Evolutionary conservation across 345 rosid genomes (phyloP).

Genomic region (Psidium friedrichsthalianum): DNA sequence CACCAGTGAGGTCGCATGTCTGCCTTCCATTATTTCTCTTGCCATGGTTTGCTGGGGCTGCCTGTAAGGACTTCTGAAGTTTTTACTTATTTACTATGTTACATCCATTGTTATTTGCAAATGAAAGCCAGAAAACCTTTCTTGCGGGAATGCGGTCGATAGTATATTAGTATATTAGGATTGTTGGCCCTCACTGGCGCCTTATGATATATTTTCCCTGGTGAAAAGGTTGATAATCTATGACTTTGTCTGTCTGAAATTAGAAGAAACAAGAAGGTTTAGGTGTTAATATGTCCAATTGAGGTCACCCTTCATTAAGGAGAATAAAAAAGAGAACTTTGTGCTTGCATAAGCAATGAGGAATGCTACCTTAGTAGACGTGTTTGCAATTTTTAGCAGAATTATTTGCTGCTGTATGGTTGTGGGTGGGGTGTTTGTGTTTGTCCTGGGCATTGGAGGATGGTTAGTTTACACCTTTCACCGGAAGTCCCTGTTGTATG

Average conservation of each 20-base stretch:
- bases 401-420: not conserved
- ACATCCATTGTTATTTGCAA: not conserved
- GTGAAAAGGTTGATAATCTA: not conserved
- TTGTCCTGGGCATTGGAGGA: not conserved
- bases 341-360: not conserved
- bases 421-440: not conserved
- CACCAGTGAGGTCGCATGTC: slow-evolving; percentile 61
- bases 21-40: slow-evolving; percentile 60
- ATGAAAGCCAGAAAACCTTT: not conserved
- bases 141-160: not conserved
- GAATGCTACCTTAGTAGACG: not conserved
- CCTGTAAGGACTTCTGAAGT: slow-evolving; percentile 30
- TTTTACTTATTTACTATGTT: not conserved
- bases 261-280: not conserved
- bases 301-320: not conserved
- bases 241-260: not conserved
- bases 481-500: not conserved
- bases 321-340: not conserved
- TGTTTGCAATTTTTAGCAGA: not conserved
- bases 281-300: not conserved
- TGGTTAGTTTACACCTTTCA: not conserved
- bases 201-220: not conserved
- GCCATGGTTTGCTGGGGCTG: slow-evolving; percentile 72
- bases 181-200: not conserved
- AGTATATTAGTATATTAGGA: not conserved